Evolutionary conservation across 2,329 filamentous ascomycete species (phyloP).

Genomic region (Cryoendolithus antarcticus): DNA sequence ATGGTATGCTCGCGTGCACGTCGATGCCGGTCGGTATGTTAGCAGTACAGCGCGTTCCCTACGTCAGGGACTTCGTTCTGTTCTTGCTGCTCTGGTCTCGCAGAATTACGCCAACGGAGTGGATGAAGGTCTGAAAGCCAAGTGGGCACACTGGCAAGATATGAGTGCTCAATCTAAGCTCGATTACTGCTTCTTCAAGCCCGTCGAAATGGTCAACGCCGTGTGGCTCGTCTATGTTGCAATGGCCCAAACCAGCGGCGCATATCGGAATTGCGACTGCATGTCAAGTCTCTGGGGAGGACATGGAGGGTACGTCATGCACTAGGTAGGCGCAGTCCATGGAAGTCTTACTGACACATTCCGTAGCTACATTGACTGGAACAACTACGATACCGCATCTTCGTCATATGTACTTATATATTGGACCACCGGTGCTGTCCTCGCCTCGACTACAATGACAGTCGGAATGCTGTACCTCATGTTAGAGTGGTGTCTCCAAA

Average conservation of each 20-base stretch:
- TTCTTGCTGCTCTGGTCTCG: not conserved
- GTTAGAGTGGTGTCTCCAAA: slow-evolving; percentile 28
- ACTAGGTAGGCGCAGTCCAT: no score
- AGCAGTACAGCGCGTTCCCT: no score
- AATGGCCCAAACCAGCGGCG: slow-evolving; percentile 30
- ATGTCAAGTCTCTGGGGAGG: slow-evolving; percentile 26
- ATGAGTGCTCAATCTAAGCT: slow-evolving; percentile 5
- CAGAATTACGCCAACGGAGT: not conserved
- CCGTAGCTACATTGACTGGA: slow-evolving; percentile 29
- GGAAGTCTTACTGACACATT: no score
- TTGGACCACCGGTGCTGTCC: slow-evolving; percentile 23
- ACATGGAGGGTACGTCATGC: slow-evolving; percentile 8
- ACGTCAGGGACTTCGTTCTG: slow-evolving; percentile 1
- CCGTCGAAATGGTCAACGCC: slow-evolving; percentile 26
- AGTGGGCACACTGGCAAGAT: slow-evolving; percentile 1
- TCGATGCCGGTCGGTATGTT: not conserved
- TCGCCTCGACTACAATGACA: slow-evolving; percentile 21
- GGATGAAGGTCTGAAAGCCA: not conserved
- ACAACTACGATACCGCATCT: slow-evolving; percentile 21
- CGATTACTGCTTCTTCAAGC: slow-evolving; percentile 20
- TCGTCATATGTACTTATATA: slow-evolving; percentile 17
- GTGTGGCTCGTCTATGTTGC: slow-evolving; percentile 27
- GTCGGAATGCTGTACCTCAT: slow-evolving; percentile 26
- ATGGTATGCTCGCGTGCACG: slow-evolving; percentile 1
- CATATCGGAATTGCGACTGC: slow-evolving; percentile 31